phyloP scores from a whole-genome alignment of 2,329 filamentous ascomycete species.

The Penicillium sp. region DNA sequence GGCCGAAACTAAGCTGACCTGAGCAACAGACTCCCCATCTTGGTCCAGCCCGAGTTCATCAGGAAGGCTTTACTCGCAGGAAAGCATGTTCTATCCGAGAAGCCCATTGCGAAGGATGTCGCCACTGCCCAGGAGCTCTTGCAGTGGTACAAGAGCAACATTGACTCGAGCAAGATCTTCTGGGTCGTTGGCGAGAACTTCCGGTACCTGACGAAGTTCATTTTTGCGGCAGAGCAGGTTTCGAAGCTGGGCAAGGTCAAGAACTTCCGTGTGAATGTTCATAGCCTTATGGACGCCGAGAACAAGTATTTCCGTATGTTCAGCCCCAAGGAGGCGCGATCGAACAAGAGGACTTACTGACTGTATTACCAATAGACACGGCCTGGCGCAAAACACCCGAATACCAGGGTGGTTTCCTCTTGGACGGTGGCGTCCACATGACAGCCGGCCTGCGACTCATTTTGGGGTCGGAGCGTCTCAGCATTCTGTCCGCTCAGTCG shows the following conservation, averaged over 20 bases:
- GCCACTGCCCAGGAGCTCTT: conserved; percentile 53
- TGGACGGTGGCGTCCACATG: conserved; percentile 62
- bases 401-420: conserved; percentile 61
- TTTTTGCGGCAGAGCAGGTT: conserved; percentile 49
- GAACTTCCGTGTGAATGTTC: conserved; percentile 53
- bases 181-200: conserved; percentile 61
- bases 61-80: conserved; percentile 51
- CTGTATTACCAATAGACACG: conserved; percentile 26
- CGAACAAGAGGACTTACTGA: conserved; percentile 1
- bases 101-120: conserved; percentile 59
- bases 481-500: conserved; percentile 52
- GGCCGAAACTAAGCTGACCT: not conserved
- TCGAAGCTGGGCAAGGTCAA: conserved; percentile 51
- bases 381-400: conserved; percentile 58
- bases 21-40: conserved; percentile 52
- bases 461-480: conserved; percentile 48
- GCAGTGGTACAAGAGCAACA: conserved; percentile 51
- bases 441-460: conserved; percentile 55
- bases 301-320: conserved; percentile 56
- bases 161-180: conserved; percentile 40
- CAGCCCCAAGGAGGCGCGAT: not conserved
- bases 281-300: conserved; percentile 48
- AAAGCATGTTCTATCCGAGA: conserved; percentile 60
- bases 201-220: conserved; percentile 54
- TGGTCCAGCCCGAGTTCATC: conserved; percentile 55